Conservation (phyloP, 192 early-diverging fungal species). For the Allomyces javanicus region DNA sequence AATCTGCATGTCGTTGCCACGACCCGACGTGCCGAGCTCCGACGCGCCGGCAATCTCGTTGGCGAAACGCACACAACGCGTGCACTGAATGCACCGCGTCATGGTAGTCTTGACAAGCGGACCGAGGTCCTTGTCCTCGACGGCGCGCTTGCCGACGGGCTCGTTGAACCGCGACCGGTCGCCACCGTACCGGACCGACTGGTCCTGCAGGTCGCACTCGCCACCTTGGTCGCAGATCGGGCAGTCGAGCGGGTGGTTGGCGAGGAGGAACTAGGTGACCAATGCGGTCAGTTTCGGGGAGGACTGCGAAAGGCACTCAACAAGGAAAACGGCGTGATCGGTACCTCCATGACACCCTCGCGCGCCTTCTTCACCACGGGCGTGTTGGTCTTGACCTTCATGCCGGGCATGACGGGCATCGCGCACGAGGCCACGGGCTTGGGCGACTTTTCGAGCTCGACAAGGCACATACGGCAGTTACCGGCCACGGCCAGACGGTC, state of each 20-base stretch:
- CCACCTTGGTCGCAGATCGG: conserved; percentile 99
- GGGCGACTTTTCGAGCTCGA: conserved; percentile 88
- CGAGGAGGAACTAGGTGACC: conserved; percentile 46
- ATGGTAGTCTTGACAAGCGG: conserved; percentile 90
- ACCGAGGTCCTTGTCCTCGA: conserved; percentile 93
- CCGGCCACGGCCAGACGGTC: conserved; percentile 90
- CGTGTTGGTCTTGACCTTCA: conserved; percentile 89
- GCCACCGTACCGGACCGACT: conserved; percentile 82
- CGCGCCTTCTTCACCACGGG: conserved; percentile 91
- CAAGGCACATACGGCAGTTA: conserved; percentile 99
- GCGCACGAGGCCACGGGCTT: conserved; percentile 95
- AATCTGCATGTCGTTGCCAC: conserved; percentile 97
- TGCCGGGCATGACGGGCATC: conserved; percentile 90
- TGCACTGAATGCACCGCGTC: conserved; percentile 99
- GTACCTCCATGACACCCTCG: conserved; percentile 60
- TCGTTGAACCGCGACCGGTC: conserved; percentile 82
- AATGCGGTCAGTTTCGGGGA: conserved; percentile 23
- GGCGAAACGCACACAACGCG: conserved; percentile 91
- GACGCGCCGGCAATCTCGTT: conserved; percentile 92
- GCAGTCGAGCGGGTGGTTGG: conserved; percentile 96
- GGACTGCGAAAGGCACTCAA: not conserved
- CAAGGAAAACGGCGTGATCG: not conserved
- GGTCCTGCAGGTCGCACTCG: conserved; percentile 98
- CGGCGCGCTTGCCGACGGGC: conserved; percentile 72
- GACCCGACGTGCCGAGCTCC: conserved; percentile 85